Conservation (phyloP, 2,329 filamentous ascomycete genomes). For the Fusarium xylarioides region DNA sequence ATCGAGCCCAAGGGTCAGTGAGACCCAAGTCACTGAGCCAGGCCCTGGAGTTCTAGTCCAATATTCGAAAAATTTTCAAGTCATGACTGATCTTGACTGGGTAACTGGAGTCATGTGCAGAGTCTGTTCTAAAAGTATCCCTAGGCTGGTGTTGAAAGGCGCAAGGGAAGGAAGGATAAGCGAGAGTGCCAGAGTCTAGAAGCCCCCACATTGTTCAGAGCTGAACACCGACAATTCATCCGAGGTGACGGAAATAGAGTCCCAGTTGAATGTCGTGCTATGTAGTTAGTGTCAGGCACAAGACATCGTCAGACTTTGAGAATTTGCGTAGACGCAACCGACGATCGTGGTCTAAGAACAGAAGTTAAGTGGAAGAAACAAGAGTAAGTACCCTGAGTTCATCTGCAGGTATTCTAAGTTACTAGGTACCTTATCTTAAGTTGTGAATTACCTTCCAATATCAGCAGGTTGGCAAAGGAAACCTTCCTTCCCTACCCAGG, state of each 20-base stretch:
- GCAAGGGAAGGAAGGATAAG: constrained; percentile 14
- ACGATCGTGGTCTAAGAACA: background rate
- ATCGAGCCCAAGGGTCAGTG: constrained; percentile 1
- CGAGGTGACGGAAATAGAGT: constrained; percentile 40
- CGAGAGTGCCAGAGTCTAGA: constrained; percentile 17
- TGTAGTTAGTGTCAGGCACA: constrained; percentile 7
- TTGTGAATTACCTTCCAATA: background rate
- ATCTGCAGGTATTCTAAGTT: background rate
- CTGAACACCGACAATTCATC: constrained; percentile 13
- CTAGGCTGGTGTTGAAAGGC: background rate
- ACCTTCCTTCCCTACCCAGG: background rate
- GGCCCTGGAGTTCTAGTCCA: constrained; percentile 3
- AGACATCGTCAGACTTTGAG: background rate
- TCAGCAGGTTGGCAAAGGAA: background rate
- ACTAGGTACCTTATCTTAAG: background rate
- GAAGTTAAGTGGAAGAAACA: background rate
- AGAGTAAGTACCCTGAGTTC: background rate
- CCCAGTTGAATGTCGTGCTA: background rate
- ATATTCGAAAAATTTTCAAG: no score
- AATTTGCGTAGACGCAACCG: background rate
- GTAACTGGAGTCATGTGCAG: constrained; percentile 37
- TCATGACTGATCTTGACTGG: constrained; percentile 35
- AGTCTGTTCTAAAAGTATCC: constrained; percentile 4
- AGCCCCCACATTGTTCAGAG: constrained; percentile 5
- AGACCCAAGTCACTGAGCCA: constrained; percentile 10